These are phyloP conservation scores for Mycena leptocephala DNA, from an alignment of 768 basidiomycete species.

Conservation along the genomic window DNA sequence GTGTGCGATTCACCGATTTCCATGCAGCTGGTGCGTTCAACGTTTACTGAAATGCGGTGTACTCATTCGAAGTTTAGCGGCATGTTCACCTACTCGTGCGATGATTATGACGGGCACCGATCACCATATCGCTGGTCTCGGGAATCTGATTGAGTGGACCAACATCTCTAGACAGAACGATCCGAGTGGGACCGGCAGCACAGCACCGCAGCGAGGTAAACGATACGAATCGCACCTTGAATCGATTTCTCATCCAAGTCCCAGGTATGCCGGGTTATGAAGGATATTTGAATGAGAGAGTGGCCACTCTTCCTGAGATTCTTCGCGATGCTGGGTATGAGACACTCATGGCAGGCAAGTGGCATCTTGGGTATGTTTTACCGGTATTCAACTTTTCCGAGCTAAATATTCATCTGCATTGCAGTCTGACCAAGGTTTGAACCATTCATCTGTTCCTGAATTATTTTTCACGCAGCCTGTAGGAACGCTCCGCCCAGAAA, in stretches of 20 bases:
- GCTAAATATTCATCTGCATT: background rate
- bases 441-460: background rate
- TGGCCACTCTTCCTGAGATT: conserved; percentile 14
- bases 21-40: conserved; percentile 14
- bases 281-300: conserved; percentile 21
- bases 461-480: background rate
- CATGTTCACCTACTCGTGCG: conserved; percentile 21
- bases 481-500: conserved; percentile 22
- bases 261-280: conserved; percentile 21
- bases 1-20: conserved; percentile 26
- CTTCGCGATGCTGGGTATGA: conserved; percentile 21
- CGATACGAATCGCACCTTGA: background rate
- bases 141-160: conserved; percentile 22
- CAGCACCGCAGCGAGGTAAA: conserved; percentile 15
- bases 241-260: background rate
- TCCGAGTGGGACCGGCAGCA: conserved; percentile 11
- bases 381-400: background rate
- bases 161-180: conserved; percentile 27
- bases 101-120: conserved; percentile 24
- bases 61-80: background rate
- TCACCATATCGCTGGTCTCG: conserved; percentile 16
- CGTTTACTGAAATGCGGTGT: background rate
- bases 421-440: conserved; percentile 1
- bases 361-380: background rate
- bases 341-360: conserved; percentile 15